Conservation (phyloP, 768 basidiomycete species). For the Amanita exitialis region DNA sequence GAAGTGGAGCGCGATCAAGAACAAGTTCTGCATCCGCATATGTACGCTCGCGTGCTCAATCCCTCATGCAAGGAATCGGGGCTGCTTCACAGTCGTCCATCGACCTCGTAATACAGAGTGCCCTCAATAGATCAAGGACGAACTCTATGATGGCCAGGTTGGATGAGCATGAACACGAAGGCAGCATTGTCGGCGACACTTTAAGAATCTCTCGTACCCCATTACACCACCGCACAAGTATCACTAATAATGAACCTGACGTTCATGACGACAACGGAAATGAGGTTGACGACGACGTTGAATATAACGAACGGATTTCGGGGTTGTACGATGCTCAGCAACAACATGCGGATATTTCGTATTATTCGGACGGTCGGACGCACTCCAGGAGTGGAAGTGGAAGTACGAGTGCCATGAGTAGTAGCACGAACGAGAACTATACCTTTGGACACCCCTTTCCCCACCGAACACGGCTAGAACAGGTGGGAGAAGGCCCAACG, state of each 20-base stretch:
- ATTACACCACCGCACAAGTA: slow-evolving; percentile 10
- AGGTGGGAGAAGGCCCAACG: slow-evolving; percentile 11
- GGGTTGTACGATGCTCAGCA: slow-evolving; percentile 6
- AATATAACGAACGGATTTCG: slow-evolving; percentile 5
- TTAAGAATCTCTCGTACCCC: slow-evolving; percentile 2
- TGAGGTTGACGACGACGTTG: slow-evolving; percentile 12
- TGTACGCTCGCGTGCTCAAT: slow-evolving; percentile 56
- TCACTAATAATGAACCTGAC: slow-evolving; percentile 17
- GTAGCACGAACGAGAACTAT: slow-evolving; percentile 48
- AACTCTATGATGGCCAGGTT: slow-evolving; percentile 63
- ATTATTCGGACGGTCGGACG: slow-evolving; percentile 25
- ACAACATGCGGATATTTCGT: slow-evolving; percentile 12
- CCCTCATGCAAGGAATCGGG: slow-evolving; percentile 53
- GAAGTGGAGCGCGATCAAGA: slow-evolving; percentile 25
- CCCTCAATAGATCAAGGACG: slow-evolving; percentile 20
- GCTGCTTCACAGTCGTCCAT: slow-evolving; percentile 53
- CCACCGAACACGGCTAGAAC: slow-evolving; percentile 10
- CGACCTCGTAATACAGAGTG: slow-evolving; percentile 36
- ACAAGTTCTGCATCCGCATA: slow-evolving; percentile 28
- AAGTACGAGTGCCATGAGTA: slow-evolving; percentile 35
- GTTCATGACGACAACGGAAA: slow-evolving; percentile 12
- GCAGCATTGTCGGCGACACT: neutral
- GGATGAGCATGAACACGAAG: slow-evolving; percentile 23
- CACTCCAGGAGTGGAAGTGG: slow-evolving; percentile 44
- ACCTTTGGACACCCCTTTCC: slow-evolving; percentile 59